A percentile compares a stretch with the other conserved stretches of the same genome.
phyloP scores from a whole-genome alignment of 495 filamentous ascomycete species.

The Trichoderma parareesei region DNA sequence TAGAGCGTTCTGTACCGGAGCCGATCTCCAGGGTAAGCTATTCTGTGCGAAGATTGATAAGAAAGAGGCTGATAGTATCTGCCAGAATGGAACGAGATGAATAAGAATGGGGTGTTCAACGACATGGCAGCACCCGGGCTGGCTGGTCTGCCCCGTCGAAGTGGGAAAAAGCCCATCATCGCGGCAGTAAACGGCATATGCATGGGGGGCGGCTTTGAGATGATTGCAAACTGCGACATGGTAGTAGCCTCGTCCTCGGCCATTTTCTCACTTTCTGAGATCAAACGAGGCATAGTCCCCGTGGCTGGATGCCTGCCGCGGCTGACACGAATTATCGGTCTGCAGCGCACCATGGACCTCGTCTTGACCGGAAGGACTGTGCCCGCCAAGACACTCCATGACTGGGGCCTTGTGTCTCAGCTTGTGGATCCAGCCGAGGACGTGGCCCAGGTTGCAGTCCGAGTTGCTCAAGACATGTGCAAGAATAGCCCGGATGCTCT shows the following conservation, averaged over 20 bases:
- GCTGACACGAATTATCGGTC: constrained; percentile 52
- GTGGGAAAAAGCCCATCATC: constrained; percentile 58
- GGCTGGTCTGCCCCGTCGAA: constrained; percentile 45
- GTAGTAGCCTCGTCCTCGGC: constrained; percentile 50
- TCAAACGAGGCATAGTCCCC: constrained; percentile 59
- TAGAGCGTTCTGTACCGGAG: constrained; percentile 52
- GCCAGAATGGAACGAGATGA: constrained; percentile 20
- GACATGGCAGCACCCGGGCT: constrained; percentile 43
- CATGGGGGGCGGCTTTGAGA: constrained; percentile 68
- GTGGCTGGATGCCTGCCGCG: constrained; percentile 63
- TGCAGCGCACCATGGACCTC: constrained; percentile 64
- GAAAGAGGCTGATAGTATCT: background rate
- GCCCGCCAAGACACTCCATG: constrained; percentile 46
- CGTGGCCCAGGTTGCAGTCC: constrained; percentile 37
- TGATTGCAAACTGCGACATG: constrained; percentile 62
- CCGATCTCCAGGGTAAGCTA: constrained; percentile 41
- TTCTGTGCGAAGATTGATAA: too few relatives aligned
- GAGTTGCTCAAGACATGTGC: constrained; percentile 42
- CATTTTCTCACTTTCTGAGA: constrained; percentile 58
- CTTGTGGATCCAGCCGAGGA: constrained; percentile 40
- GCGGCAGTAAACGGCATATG: constrained; percentile 70
- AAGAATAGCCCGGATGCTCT: constrained; percentile 65
- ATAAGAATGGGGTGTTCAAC: constrained; percentile 23
- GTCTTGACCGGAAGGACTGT: constrained; percentile 56
- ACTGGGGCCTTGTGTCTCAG: constrained; percentile 65